These are phyloP conservation scores for Trametes hirsuta DNA, from an alignment of 1,284 basidiomycete genomes.

Conservation along the genomic window DNA sequence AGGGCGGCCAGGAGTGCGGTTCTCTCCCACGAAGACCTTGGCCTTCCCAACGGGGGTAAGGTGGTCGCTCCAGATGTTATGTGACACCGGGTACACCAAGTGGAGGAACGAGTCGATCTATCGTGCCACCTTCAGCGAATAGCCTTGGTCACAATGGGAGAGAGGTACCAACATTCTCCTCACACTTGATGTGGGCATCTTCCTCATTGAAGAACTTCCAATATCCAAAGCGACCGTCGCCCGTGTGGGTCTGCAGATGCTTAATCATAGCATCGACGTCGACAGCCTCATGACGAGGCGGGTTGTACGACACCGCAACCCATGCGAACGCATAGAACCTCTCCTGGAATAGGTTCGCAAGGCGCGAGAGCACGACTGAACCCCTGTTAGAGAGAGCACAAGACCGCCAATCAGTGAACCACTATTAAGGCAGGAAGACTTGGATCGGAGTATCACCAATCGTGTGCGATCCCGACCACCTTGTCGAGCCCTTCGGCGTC, in stretches of 20 bases:
- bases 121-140: no score
- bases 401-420: background rate
- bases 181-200: conserved; percentile 30
- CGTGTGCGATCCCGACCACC: conserved; percentile 49
- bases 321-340: conserved; percentile 47
- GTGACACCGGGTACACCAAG: background rate
- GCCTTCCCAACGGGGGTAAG: conserved; percentile 39
- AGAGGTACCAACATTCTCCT: conserved; percentile 36
- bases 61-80: background rate
- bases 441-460: conserved; percentile 40
- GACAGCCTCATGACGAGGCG: conserved; percentile 32
- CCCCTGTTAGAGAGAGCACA: conserved; percentile 37
- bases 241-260: conserved; percentile 30
- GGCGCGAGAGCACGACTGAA: conserved; percentile 36
- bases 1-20: background rate
- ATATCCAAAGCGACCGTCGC: conserved; percentile 42
- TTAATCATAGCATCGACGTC: conserved; percentile 33
- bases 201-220: conserved; percentile 2
- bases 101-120: background rate
- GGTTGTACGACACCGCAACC: conserved; percentile 41
- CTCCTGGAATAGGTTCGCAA: conserved; percentile 41
- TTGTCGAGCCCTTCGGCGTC: conserved; percentile 42
- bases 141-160: no score
- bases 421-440: background rate
- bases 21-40: conserved; percentile 44